Evolutionary conservation across 2,329 filamentous ascomycete genomes (phyloP).

Genomic region (Cryoendolithus antarcticus): DNA sequence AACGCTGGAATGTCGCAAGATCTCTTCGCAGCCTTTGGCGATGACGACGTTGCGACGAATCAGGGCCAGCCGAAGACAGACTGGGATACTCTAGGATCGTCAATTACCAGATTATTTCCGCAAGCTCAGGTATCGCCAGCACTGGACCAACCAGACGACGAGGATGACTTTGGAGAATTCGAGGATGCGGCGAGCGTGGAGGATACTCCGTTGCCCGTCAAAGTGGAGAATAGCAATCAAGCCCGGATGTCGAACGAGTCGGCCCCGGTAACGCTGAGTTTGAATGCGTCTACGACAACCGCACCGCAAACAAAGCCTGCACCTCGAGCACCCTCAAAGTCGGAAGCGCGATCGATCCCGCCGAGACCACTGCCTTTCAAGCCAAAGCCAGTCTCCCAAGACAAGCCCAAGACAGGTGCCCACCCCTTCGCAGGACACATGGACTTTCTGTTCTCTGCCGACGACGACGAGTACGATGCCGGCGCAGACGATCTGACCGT

Average conservation of each 20-base stretch:
- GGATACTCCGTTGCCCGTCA: no score
- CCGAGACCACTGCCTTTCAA: slow-evolving; percentile 9
- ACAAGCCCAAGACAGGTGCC: slow-evolving; percentile 7
- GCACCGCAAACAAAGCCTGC: no score
- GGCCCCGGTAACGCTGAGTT: no score
- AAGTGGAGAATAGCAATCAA: no score
- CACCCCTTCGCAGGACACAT: slow-evolving; percentile 23
- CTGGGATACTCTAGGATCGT: background rate
- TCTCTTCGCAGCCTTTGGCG: slow-evolving; percentile 39
- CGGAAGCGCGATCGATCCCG: no score
- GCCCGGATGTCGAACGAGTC: no score
- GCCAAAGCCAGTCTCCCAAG: slow-evolving; percentile 3
- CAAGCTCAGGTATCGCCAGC: no score
- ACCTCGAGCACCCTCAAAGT: no score
- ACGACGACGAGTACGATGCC: slow-evolving; percentile 23
- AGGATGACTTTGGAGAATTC: slow-evolving; percentile 45
- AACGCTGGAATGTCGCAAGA: slow-evolving; percentile 38
- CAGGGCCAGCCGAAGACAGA: slow-evolving; percentile 22
- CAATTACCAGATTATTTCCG: no score
- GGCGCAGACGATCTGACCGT: slow-evolving; percentile 20
- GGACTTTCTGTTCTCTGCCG: slow-evolving; percentile 21
- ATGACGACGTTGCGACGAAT: slow-evolving; percentile 1
- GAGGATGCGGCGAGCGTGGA: slow-evolving; percentile 23
- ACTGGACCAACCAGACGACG: slow-evolving; percentile 22
- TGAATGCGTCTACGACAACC: no score